Evolutionary conservation across 371 early-diverging fungal species (phyloP), one percentile per base, ranked within the genome.

Genomic region (Batkoa obscura): DNA sequence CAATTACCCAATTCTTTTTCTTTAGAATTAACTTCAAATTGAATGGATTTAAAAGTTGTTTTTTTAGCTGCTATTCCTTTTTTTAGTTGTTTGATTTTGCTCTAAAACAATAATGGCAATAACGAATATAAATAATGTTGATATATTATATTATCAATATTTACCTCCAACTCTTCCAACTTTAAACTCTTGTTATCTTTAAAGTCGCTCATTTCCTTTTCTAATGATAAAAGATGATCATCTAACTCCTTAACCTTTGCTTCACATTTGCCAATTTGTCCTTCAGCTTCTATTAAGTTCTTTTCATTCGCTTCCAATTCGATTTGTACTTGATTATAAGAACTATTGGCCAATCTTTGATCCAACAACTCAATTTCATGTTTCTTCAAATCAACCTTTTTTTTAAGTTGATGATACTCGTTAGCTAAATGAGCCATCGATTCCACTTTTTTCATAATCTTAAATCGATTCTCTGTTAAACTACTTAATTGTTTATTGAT

Each of bases 141-240:
- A 23, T 23, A 23, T 23, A 23, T 23, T 23, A 23, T 23, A 23
- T 23, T 23, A 23, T 13, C 5, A 13, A 36, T 30, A 33, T 41
- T 55, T 64, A 80, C 81, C 63, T 74, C 67, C 59, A 88, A 70
- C 33, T 88, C 80, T 61, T 86, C 73, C 34, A 96, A 63, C 62
- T 92, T 90, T 6, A 79, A 72, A 39, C 83, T 85, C 58, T 88
- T 88, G 64, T 88, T 81, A 43, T 76, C 69, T 34, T 79, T 74
- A 50, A 94, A 88, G 59, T 94, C 92, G 12, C 71, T 67, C 88
- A 90, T 93, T 61, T 97, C 95, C 33, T 62, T 65, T 62, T 94
- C 91, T 47, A 93, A 79, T 38, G 72, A 67, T 45, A 71, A 59
- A 23, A 69, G 70, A 0, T 68, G 67, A 4, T 50, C 59, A 3